Percentiles rank a stretch among this genome's conserved stretches.
Evolutionary conservation across 2,329 filamentous ascomycete genomes (phyloP).

Genomic region (Elsinoe australis): DNA sequence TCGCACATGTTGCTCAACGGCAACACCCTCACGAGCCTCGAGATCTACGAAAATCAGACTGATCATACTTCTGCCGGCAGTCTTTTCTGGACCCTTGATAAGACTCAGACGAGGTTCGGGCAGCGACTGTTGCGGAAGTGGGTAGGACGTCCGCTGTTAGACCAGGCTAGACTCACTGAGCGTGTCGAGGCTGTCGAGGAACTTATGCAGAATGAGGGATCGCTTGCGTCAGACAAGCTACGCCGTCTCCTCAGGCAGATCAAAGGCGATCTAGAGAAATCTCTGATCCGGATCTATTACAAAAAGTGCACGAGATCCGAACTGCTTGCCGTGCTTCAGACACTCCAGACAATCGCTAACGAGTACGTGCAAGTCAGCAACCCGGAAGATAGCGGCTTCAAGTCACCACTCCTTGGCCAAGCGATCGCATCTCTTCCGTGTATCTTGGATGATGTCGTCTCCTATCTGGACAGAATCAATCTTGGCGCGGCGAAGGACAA

Average conservation of each 20-base stretch:
- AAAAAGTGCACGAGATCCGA: constrained; percentile 89
- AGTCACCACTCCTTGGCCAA: constrained; percentile 59
- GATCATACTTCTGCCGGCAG: constrained; percentile 79
- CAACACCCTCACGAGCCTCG: constrained; percentile 85
- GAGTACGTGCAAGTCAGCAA: constrained; percentile 64
- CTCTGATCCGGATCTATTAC: constrained; percentile 92
- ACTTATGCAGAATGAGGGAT: constrained; percentile 61
- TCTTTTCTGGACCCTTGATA: constrained; percentile 90
- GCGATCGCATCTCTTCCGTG: constrained; percentile 68
- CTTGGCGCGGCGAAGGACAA: constrained; percentile 71
- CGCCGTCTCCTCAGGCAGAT: constrained; percentile 62
- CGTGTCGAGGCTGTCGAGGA: constrained; percentile 82
- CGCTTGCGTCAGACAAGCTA: constrained; percentile 62
- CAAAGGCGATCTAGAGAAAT: constrained; percentile 81
- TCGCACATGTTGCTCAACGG: constrained; percentile 96
- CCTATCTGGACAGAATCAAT: constrained; percentile 79
- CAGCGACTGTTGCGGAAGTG: constrained; percentile 84
- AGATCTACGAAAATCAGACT: constrained; percentile 92
- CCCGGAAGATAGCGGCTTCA: constrained; percentile 62
- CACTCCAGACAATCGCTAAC: constrained; percentile 69
- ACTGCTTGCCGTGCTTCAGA: constrained; percentile 75
- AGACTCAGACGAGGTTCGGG: constrained; percentile 83
- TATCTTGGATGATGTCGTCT: constrained; percentile 64
- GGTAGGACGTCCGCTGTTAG: constrained; percentile 83
- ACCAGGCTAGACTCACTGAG: constrained; percentile 65